Conservation (phyloP, 179 eudicot genomes). For the Beta lomatogona region DNA sequence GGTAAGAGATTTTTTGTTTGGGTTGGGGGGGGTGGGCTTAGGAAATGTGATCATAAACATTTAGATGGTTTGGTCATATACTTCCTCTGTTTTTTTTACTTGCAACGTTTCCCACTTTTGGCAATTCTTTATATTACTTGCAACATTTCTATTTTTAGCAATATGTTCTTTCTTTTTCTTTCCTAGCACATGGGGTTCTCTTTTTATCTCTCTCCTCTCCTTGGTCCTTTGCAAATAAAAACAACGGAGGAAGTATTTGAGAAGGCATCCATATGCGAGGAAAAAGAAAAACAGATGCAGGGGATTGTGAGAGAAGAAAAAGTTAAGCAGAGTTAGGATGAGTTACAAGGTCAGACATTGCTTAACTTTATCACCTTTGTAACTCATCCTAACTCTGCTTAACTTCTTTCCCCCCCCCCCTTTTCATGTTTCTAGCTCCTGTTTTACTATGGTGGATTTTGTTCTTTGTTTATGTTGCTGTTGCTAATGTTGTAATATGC, state of each 20-base stretch:
- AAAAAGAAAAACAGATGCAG: neutral
- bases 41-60: too few species aligned
- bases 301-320: neutral
- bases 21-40: too few species aligned
- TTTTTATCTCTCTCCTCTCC: too few species aligned
- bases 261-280: neutral
- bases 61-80: too few species aligned
- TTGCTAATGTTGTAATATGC: neutral
- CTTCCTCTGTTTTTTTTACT: too few species aligned
- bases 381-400: neutral
- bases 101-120: too few species aligned
- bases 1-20: neutral
- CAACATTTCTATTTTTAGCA: too few species aligned
- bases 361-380: neutral
- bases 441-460: neutral
- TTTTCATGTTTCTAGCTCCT: neutral
- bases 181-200: too few species aligned
- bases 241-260: neutral
- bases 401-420: neutral
- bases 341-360: neutral
- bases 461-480: neutral
- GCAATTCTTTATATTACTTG: too few species aligned
- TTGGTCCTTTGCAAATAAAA: too few species aligned
- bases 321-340: neutral
- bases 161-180: too few species aligned